Base-by-base conservation (phyloP, 2,329 filamentous ascomycete species). In the Ophiocordyceps camponoti-floridani region DNA sequence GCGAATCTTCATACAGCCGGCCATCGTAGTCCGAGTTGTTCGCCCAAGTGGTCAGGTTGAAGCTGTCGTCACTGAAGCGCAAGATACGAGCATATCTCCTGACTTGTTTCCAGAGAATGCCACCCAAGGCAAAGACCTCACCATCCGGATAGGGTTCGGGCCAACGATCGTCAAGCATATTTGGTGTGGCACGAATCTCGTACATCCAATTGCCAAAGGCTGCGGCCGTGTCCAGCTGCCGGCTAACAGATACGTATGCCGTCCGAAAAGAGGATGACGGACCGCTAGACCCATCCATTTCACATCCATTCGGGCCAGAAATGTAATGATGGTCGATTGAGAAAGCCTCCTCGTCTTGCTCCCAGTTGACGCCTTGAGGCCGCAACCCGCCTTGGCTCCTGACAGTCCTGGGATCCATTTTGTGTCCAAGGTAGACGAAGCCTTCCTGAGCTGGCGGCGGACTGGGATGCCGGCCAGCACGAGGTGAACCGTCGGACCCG, bases 371-470 rank as follows among this genome's bases (percentile, higher is more conserved):
- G 14, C 47, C 47, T 28, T 43, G 43, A 3, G 47, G 47, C 19
- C 13, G 43, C 13, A 48, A 43, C 8, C 47, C 47, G 26, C 45
- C 47, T 2, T 19, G 27, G 13, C 4, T 12, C 12, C 41, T 35
- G 10, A 48, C 11, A 4, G 45, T 41, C 1, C 10, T 13, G 11
- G 47, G 47, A 16, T n/a, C 37, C 12, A 45, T 45, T 33, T 47
- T 47, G n/a, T 48, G 45, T 7, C 45, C 43, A 10, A 44, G 41
- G 28, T 46, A 49, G 41, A 49, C 43, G 23, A 44, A 44, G 10
- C 13, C 40, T 2, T 14, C 40, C 6, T 4, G 4, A 38, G 14
- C 9, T 16, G n/a, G 4, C 9, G 19, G 11, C 12, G 16, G 13
- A 9, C 4, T 10, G 4, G 14, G 12, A 11, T 27, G 31, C 16